These are phyloP conservation scores for Chaetomiaceae sp. DNA, from an alignment of 2,329 filamentous ascomycete genomes.

Conservation along the genomic window DNA sequence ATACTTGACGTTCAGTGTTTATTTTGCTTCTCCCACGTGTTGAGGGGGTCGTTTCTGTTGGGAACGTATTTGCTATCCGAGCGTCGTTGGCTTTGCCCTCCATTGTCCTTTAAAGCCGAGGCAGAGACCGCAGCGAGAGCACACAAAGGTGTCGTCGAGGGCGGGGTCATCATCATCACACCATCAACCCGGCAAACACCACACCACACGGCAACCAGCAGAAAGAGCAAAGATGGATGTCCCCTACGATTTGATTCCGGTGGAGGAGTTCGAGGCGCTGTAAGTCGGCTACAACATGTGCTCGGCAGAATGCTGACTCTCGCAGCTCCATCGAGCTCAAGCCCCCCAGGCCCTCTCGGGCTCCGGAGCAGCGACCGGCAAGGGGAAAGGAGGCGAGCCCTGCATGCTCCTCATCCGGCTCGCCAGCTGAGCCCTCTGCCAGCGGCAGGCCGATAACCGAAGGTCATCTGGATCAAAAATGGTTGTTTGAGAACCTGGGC, in stretches of 20 bases:
- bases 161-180: no score
- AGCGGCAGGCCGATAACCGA: conserved; percentile 19
- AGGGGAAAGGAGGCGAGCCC: no score
- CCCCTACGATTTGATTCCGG: conserved; percentile 39
- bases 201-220: not conserved
- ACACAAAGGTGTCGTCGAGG: no score
- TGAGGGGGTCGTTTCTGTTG: no score
- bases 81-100: no score
- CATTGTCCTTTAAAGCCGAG: no score
- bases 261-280: conserved; percentile 54
- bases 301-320: not conserved
- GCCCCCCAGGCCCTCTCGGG: no score
- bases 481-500: conserved; percentile 20
- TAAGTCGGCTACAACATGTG: conserved; percentile 32
- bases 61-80: no score
- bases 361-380: not conserved
- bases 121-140: no score
- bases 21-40: no score
- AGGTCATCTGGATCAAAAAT: conserved; percentile 9
- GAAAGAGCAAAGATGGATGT: conserved; percentile 29
- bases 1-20: no score
- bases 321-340: conserved; percentile 37
- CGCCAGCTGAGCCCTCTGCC: not conserved
- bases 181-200: not conserved
- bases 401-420: no score